Base-by-base conservation (phyloP, 352 stramenopile species). In the Pythium myriotylum region DNA sequence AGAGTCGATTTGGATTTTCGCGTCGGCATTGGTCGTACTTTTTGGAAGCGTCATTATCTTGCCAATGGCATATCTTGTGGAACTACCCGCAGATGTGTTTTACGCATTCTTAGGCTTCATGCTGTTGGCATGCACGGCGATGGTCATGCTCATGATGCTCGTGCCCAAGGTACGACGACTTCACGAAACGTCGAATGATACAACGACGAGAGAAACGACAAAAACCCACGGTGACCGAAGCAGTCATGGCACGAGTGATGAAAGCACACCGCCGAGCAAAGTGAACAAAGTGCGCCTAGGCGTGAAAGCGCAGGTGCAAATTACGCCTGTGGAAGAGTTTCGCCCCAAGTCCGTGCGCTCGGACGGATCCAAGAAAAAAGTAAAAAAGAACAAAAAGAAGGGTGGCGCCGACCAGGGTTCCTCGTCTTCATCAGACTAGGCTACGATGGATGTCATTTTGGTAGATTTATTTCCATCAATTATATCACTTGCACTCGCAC, bases 51-150 rank as follows among this genome's bases (percentile, higher is more conserved):
- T 77, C 2, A 47, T 83, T 10, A 60, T 83, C 4, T 26, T 83
- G 9, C 59, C 69, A 27, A 53, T 83, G n/a, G 60, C 74, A 9
- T 83, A 83, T 43, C 40, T 80, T n/a, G 68, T 78, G 3, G 46
- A 72, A 0, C 27, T 83, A 47, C 46, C 71, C 0, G 59, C 67
- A 9, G 33, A 46, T 0, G 59, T 51, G 2, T 73, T 67, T 37
- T 80, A 65, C 26, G 19, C 65, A 10, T 72, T 75, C 41, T 47
- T 75, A 9, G 45, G 53, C 2, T 46, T 48, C 20, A 45, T 51
- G 24, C 37, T 75, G 22, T 42, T 75, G 20, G 26, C 42, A 7
- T 57, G 42, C 13, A 75, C 64, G 6, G 29, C 49, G 24, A 19
- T 62, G 7, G 68, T 70, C 14, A 70, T 72, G 68, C 37, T 5